Evolutionary conservation across 2,329 filamentous ascomycete genomes (phyloP), one percentile per base, ranked within the genome.

Genomic region (Pseudonectria foliicola): DNA sequence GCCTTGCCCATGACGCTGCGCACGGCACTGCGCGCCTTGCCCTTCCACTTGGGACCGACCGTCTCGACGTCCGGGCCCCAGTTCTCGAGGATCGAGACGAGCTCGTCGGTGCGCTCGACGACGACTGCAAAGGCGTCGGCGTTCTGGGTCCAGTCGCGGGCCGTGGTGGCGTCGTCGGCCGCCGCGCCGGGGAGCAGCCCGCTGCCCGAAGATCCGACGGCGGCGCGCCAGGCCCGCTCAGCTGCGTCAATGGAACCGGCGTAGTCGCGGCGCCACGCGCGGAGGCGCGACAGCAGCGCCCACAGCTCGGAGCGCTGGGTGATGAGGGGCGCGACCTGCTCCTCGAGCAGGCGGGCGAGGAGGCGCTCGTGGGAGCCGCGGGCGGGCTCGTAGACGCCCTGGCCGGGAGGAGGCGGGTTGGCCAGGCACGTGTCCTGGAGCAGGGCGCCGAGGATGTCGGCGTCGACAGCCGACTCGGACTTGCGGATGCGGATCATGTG

Each of bases 181-280:
- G 42, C 42, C 28, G 67, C 70, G 41, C 59, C 66, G 35, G 44
- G 67, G 56, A 52, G 71, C 55, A 72, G 51, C 39, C 66, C 55
- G 47, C 64, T 39, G 38, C 66, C 54, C 18, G 76, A 67, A 47
- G 75, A 62, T 33, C 70, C 67, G 0, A 73, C 66, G 0, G 82
- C 75, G 1, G 83, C 78, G 3, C 92, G 75, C 89, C 90, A 98
- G 0, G 82, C 86, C 55, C 90, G 89, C 62, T 96, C 92, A 21
- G 89, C 77, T 2, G 85, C 86, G 6, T 88, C 83, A 2, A 96
- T 69, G 4, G 89, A 85, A 2, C 79, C 80, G 0, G 66, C 62
- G 2, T 82, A 84, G 34, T 85, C 82, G 3, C 75, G 63, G 7
- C 79, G 74, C 78, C 87, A 95, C 11, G 81, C 68, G 4, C 85